Conservation (phyloP, 2,329 filamentous ascomycete genomes). For the Pseudogymnoascus sp. region DNA sequence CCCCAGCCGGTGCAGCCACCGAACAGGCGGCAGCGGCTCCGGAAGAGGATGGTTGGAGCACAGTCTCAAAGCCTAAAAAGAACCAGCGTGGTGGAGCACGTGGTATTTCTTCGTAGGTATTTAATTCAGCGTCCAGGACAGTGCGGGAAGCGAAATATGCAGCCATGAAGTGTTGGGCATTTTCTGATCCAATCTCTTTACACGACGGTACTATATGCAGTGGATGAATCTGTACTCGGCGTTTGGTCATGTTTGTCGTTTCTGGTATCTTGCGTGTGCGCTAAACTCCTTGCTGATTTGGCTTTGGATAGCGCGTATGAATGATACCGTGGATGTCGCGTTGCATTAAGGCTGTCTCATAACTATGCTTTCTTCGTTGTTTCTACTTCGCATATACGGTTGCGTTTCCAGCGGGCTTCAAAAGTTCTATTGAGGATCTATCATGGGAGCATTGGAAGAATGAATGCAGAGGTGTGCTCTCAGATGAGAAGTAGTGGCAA, state of each 20-base stretch:
- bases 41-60: constrained; percentile 59
- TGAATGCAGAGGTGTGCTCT: constrained; percentile 3
- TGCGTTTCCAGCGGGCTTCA: constrained; percentile 7
- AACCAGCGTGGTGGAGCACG: constrained; percentile 29
- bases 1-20: constrained; percentile 32
- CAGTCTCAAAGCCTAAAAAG: constrained; percentile 37
- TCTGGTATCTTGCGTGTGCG: constrained; percentile 6
- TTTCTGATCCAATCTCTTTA: constrained; percentile 7
- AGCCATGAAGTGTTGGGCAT: constrained; percentile 5
- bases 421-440: constrained; percentile 8
- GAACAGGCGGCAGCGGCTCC: constrained; percentile 31
- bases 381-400: constrained; percentile 9
- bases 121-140: constrained; percentile 2
- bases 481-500: constrained; percentile 6
- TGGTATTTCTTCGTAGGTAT: constrained; percentile 26
- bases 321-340: constrained; percentile 6
- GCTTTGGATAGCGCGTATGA: constrained; percentile 10
- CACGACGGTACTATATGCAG: constrained; percentile 9
- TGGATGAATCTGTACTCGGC: constrained; percentile 8
- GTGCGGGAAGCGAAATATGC: constrained; percentile 5
- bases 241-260: constrained; percentile 8
- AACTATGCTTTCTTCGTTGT: constrained; percentile 8
- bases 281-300: constrained; percentile 8
- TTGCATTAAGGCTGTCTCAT: constrained; percentile 5
- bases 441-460: constrained; percentile 7